phyloP scores from a whole-genome alignment of 2,329 filamentous ascomycete species.

The Penicillium freii region DNA sequence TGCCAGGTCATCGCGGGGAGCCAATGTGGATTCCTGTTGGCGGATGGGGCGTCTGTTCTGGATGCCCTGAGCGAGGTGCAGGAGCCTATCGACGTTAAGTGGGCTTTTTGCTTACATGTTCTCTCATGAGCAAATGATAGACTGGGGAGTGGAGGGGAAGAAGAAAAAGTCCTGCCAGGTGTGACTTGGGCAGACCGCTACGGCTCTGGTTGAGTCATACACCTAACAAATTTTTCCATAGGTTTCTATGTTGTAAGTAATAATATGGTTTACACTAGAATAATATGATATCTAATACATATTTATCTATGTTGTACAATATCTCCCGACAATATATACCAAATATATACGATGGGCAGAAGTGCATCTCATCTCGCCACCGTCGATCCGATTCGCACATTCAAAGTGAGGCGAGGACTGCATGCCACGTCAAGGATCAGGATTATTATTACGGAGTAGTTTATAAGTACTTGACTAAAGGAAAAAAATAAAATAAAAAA shows the following conservation, averaged over 20 bases:
- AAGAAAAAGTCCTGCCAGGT: not conserved
- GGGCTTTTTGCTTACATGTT: slow-evolving; percentile 5
- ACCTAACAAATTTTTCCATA: too few relatives aligned
- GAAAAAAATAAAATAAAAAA: not conserved
- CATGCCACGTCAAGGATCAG: not conserved
- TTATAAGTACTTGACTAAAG: not conserved
- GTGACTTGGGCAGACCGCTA: slow-evolving; percentile 19
- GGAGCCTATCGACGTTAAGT: slow-evolving; percentile 2
- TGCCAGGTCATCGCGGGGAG: slow-evolving; percentile 28
- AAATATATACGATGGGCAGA: slow-evolving; percentile 1
- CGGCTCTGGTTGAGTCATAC: not conserved
- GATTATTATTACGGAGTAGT: too few relatives aligned
- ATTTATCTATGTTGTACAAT: too few relatives aligned
- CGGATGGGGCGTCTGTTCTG: slow-evolving; percentile 9
- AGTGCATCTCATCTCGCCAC: slow-evolving; percentile 4
- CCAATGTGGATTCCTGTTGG: slow-evolving; percentile 11
- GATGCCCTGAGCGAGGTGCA: slow-evolving; percentile 6
- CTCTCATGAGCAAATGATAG: slow-evolving; percentile 12
- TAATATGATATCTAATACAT: not conserved
- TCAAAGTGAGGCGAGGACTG: slow-evolving; percentile 4
- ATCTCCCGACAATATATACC: too few relatives aligned
- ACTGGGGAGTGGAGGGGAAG: not conserved
- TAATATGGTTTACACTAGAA: not conserved
- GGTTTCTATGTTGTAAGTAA: too few relatives aligned
- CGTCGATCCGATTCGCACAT: not conserved